Evolutionary conservation across 2,329 filamentous ascomycete genomes (phyloP), one percentile per base, ranked within the genome.

Genomic region (Coccinonectria pachysandricola): DNA sequence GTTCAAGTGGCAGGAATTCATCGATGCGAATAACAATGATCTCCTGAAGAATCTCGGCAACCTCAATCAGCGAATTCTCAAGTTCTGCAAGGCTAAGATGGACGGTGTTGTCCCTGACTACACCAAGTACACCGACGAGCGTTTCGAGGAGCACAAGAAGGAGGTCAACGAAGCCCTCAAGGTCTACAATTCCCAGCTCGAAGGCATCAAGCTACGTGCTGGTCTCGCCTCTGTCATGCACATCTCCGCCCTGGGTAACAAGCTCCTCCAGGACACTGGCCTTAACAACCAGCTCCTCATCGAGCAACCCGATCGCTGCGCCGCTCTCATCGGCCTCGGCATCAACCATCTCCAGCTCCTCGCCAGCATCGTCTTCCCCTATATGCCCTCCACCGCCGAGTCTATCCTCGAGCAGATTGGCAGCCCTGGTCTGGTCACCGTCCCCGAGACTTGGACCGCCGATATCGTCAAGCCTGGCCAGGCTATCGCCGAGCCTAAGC

Each of bases 1-100:
- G 49, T 94, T 94, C 53, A 80, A 88, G 52, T 94, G 86, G 86
- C 72, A 65, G 31, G 70, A 78, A 23, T 92, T 94, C 57, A 79
- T 91, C 36, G 69, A 75, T 18, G 68, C 72, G 42, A 94, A 94
- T 66, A 94, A 95, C 64, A 86, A 80, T 48, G 83, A 91, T 50
- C 69, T 95, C n/a, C 56, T 81, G 25, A 77, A 78, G 53, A 81
- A 80, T 53, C 63, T 82, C 20, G 78, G 78, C 28, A 85, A 86
- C 54, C 73, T 84, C 43, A 75, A 80, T 50, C 79, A 82, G 56
- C 68, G 79, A 28, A 64, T 81, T 15, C 64, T 84, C 56, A 85
- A 85, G 58, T 80, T 84, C 50, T 69, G 79, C 53, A 75, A 84
- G 56, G 67, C 79, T 44, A 86, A 84, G 54, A 80, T 82, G 51